Conservation (phyloP, 2,329 filamentous ascomycete genomes). For the Tympanopsis confertula region DNA sequence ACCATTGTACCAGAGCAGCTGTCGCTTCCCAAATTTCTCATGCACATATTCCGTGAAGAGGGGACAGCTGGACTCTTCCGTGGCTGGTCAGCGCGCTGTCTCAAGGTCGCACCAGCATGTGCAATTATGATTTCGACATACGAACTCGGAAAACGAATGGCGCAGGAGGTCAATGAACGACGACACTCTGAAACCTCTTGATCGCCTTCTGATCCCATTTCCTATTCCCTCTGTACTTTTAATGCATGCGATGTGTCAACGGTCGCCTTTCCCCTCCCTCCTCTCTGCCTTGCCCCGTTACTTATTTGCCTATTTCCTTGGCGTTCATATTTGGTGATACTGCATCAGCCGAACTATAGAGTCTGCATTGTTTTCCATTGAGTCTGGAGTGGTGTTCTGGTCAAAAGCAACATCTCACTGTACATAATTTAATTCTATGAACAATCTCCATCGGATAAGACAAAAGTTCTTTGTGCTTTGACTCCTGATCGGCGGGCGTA, state of each 20-base stretch:
- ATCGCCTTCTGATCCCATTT: neutral
- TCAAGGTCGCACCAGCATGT: conserved; percentile 62
- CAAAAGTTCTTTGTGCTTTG: too few relatives aligned
- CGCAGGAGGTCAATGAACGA: conserved; percentile 39
- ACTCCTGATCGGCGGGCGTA: too few relatives aligned
- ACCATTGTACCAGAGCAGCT: conserved; percentile 33
- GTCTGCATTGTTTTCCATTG: too few relatives aligned
- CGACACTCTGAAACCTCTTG: neutral
- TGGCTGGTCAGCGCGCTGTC: conserved; percentile 51
- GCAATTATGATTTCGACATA: conserved; percentile 55
- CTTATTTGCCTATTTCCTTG: too few relatives aligned
- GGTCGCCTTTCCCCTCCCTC: too few relatives aligned
- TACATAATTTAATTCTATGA: too few relatives aligned
- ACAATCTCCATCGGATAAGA: too few relatives aligned
- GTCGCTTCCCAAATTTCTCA: conserved; percentile 49
- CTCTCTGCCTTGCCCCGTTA: too few relatives aligned
- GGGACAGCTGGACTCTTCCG: conserved; percentile 49
- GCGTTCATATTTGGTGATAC: too few relatives aligned
- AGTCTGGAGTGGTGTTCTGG: too few relatives aligned
- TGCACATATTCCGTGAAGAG: conserved; percentile 52
- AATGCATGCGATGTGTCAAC: neutral
- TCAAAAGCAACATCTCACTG: too few relatives aligned
- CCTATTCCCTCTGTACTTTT: neutral
- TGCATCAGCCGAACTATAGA: too few relatives aligned
- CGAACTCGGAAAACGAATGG: conserved; percentile 58